These are phyloP conservation scores for Gossypium herbaceum DNA, from an alignment of 345 rosid species.

Conservation along the genomic window DNA sequence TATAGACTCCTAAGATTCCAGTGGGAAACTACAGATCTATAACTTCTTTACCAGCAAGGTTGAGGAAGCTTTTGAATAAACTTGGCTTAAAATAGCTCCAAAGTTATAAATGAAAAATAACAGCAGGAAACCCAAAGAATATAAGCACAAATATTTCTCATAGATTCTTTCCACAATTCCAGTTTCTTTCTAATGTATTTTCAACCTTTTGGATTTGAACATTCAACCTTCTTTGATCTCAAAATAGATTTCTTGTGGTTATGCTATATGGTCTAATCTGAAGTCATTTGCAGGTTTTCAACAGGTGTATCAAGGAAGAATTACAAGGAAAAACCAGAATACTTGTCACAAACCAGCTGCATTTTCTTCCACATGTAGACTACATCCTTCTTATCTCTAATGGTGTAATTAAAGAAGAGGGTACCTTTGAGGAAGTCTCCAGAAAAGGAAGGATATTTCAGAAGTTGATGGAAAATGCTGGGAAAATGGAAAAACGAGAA, in stretches of 20 bases:
- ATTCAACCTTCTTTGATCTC: background rate
- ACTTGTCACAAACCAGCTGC: slow-evolving; percentile 92
- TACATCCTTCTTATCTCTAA: slow-evolving; percentile 63
- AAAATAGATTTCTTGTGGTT: background rate
- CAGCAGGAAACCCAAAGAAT: background rate
- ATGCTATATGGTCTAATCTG: slow-evolving; percentile 11
- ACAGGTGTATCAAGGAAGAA: slow-evolving; percentile 79
- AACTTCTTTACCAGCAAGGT: background rate
- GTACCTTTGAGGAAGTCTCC: slow-evolving; percentile 84
- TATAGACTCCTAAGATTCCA: background rate
- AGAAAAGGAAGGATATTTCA: slow-evolving; percentile 61
- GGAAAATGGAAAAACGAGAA: slow-evolving; percentile 74
- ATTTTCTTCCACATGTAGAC: slow-evolving; percentile 94
- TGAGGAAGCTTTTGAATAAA: background rate
- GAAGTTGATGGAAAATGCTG: slow-evolving; percentile 92
- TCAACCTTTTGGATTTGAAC: background rate
- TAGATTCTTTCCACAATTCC: background rate
- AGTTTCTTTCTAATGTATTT: background rate
- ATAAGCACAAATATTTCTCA: background rate
- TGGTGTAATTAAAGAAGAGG: slow-evolving; percentile 83
- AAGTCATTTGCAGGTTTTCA: slow-evolving; percentile 61
- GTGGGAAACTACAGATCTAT: background rate
- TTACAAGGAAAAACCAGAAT: slow-evolving; percentile 71
- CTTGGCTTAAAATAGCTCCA: background rate
- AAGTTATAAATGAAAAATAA: background rate